These are phyloP conservation scores for Mycena alexandri DNA, from an alignment of 768 basidiomycete genomes.

Conservation along the genomic window DNA sequence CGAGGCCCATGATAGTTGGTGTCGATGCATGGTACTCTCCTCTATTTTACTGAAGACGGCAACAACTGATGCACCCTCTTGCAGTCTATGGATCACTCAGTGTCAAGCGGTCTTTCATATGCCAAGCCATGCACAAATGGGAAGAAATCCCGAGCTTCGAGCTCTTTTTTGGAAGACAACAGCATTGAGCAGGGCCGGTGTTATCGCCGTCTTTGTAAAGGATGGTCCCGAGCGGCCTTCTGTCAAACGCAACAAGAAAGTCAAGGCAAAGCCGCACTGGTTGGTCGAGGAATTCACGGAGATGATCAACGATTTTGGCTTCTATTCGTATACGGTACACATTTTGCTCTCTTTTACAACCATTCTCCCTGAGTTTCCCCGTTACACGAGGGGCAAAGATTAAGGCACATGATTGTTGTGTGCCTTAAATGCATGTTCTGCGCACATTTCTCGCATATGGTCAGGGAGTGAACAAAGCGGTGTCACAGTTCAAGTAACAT, in stretches of 20 bases:
- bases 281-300: neutral
- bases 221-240: slow-evolving; percentile 60
- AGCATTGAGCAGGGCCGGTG: slow-evolving; percentile 49
- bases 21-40: neutral
- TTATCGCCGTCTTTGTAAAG: slow-evolving; percentile 63
- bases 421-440: no score
- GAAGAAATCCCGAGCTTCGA: slow-evolving; percentile 59
- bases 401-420: no score
- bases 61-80: neutral
- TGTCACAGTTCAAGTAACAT: no score
- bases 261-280: slow-evolving; percentile 26
- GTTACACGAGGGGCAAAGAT: no score
- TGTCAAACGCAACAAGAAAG: slow-evolving; percentile 54
- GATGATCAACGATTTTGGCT: neutral
- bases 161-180: slow-evolving; percentile 59
- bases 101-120: slow-evolving; percentile 19
- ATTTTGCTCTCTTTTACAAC: neutral
- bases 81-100: slow-evolving; percentile 30
- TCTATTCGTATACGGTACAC: neutral
- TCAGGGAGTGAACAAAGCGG: no score
- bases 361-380: neutral
- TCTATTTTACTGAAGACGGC: no score
- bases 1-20: neutral
- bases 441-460: no score
- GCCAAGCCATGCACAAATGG: slow-evolving; percentile 40